Base-by-base conservation (phyloP, 1,139 yeast genomes). In the Yamadazyma diospyri region DNA sequence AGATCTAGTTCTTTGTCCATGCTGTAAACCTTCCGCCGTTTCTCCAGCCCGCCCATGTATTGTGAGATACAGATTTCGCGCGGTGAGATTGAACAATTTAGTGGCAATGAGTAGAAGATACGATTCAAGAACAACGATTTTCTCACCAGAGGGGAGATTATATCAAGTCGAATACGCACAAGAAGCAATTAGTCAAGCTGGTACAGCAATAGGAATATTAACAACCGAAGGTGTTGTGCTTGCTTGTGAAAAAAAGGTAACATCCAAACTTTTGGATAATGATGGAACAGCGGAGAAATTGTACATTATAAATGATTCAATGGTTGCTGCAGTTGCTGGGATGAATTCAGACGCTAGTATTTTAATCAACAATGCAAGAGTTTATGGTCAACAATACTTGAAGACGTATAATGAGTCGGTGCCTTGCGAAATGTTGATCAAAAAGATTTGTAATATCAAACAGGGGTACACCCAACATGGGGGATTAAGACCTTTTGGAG, bases 381-480 rank as follows among this genome's bases (percentile, higher is more conserved):
- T 78, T 24, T 69, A 71, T 42, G 95, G 97, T 4, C 98, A 94
- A 61, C 74, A 73, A 47, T 84, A 92, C 59, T 68, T 89, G 50
- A 80, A 84, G 57, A 76, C 85, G 15, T 94, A 87, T 61, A 84
- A 84, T 53, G 96, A 88, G 59, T 87, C 87, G 45, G 85, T 92
- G 35, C 97, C 97, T 14, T 85, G 94, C 44, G 97, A 89, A 58
- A 72, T 81, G 35, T 75, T 94, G 46, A 96, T 94, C 45, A 85
- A 88, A 55, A 73, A 83, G 45, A 72, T 94, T 45, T 88, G 97
- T 63, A 95, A 94, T 60, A 77, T 86, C 45, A 94, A 92, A 62
- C 99, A 94, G 60, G 97, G 97, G 12, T 94, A 94, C 61, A 94
- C 99, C 10, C 99, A 92, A 61, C 95, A 86, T 55, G 99, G 99